These are phyloP conservation scores for Microcos paniculata DNA, from an alignment of 345 rosid species.

Conservation along the genomic window DNA sequence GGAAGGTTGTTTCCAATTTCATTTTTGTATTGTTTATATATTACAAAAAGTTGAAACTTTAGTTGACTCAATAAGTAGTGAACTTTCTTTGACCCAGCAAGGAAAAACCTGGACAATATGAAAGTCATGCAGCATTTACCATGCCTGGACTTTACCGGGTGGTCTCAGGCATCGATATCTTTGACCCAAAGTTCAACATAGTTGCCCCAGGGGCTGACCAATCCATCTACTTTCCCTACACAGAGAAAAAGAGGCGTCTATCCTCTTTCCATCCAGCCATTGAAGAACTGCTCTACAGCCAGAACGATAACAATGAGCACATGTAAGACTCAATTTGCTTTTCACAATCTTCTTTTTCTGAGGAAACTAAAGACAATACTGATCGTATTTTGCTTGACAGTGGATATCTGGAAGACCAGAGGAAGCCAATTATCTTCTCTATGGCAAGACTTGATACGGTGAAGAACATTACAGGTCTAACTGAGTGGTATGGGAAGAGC, in stretches of 20 bases:
- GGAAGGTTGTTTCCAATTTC: conserved; percentile 55
- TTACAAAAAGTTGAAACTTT: conserved; percentile 7
- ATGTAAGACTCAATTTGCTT: conserved; percentile 41
- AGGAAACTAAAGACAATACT: not conserved
- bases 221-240: conserved; percentile 84
- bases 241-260: conserved; percentile 50
- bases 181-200: conserved; percentile 91
- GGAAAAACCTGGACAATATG: conserved; percentile 83
- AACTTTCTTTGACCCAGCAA: conserved; percentile 41
- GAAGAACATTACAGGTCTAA: conserved; percentile 83
- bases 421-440: conserved; percentile 88
- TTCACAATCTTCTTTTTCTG: not conserved
- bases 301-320: conserved; percentile 67
- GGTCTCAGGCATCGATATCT: conserved; percentile 85
- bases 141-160: conserved; percentile 93
- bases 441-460: conserved; percentile 97
- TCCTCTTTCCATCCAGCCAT: conserved; percentile 68
- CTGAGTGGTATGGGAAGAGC: conserved; percentile 93
- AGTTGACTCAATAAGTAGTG: not conserved
- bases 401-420: conserved; percentile 72
- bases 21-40: not conserved
- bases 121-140: conserved; percentile 76
- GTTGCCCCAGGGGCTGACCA: conserved; percentile 96
- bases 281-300: conserved; percentile 66
- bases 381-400: conserved; percentile 33